Evolutionary conservation across 371 early-diverging fungal species (phyloP).

Genomic region (Haplosporangium sp.): DNA sequence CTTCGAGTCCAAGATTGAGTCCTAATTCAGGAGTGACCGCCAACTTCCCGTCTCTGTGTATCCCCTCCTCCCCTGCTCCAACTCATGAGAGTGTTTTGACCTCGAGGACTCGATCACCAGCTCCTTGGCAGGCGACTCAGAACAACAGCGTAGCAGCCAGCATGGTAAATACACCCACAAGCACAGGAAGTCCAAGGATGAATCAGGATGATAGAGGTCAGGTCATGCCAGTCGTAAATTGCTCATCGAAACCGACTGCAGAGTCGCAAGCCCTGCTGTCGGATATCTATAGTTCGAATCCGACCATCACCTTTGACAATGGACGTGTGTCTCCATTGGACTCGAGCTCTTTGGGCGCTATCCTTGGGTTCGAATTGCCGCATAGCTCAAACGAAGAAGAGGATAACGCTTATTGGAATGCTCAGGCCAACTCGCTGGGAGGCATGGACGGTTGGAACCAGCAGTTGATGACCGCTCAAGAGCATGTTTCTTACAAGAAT

Average conservation of each 20-base stretch:
- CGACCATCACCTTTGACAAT: constrained; percentile 48
- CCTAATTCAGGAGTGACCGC: constrained; percentile 18
- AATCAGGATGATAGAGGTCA: constrained; percentile 27
- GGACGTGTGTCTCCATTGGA: constrained; percentile 48
- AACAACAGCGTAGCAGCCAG: constrained; percentile 45
- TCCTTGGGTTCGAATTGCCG: constrained; percentile 47
- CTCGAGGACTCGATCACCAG: constrained; percentile 38
- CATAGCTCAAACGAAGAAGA: constrained; percentile 51
- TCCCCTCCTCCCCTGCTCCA: constrained; percentile 50
- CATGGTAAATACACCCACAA: constrained; percentile 37
- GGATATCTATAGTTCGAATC: constrained; percentile 47
- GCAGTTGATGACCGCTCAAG: constrained; percentile 51
- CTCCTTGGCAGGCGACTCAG: constrained; percentile 34
- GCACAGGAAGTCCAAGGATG: constrained; percentile 33
- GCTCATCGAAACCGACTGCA: constrained; percentile 42
- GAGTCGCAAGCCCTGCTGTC: constrained; percentile 42
- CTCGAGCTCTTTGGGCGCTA: constrained; percentile 44
- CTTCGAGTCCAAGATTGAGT: constrained; percentile 40
- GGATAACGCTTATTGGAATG: constrained; percentile 52
- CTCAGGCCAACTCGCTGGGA: constrained; percentile 51
- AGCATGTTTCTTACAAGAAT: constrained; percentile 51
- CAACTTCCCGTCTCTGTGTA: constrained; percentile 48
- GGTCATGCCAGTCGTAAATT: constrained; percentile 28
- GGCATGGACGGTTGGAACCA: constrained; percentile 57
- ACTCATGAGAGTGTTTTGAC: constrained; percentile 35